Conservation (phyloP, 2,329 filamentous ascomycete species). For the Chaetomiaceae sp. region DNA sequence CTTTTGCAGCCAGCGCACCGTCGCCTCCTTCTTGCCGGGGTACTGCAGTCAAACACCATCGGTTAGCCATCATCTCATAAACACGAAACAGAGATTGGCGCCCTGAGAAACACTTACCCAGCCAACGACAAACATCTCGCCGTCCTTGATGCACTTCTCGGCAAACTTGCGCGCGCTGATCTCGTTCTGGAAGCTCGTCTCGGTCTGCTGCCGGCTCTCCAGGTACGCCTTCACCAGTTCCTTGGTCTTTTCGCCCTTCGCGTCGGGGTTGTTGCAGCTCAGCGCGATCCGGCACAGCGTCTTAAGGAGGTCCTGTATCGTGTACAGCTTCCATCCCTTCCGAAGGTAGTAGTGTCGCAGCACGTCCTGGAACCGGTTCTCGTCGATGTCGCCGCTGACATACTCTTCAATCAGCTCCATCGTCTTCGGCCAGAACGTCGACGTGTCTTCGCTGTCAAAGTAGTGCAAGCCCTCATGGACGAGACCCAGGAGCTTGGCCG, state of each 20-base stretch:
- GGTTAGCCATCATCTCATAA: constrained; percentile 25
- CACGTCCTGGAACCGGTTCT: constrained; percentile 80
- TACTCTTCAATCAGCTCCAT: constrained; percentile 82
- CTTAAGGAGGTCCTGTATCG: constrained; percentile 81
- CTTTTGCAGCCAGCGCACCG: constrained; percentile 64
- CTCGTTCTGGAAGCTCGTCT: constrained; percentile 85
- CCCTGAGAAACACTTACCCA: constrained; percentile 62
- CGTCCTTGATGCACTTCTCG: constrained; percentile 88
- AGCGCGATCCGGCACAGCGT: constrained; percentile 76
- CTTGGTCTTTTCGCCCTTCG: constrained; percentile 80
- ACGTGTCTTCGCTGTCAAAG: constrained; percentile 60
- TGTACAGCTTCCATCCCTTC: constrained; percentile 90
- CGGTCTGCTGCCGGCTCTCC: constrained; percentile 71
- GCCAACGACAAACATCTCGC: constrained; percentile 82
- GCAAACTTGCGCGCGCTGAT: constrained; percentile 87
- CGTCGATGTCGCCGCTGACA: constrained; percentile 75
- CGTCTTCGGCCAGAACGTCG: constrained; percentile 80
- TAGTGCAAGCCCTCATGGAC: constrained; percentile 74
- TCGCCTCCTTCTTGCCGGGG: constrained; percentile 62
- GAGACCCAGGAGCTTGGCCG: constrained; percentile 78
- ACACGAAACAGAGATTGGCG: background rate
- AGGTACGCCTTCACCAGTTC: constrained; percentile 88
- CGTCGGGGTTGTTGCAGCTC: constrained; percentile 77
- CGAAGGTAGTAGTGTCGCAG: constrained; percentile 87
- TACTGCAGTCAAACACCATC: constrained; percentile 44